Evolutionary conservation across 495 filamentous ascomycete species (phyloP), one percentile per base, ranked within the genome.

Genomic region (Podospora didyma): DNA sequence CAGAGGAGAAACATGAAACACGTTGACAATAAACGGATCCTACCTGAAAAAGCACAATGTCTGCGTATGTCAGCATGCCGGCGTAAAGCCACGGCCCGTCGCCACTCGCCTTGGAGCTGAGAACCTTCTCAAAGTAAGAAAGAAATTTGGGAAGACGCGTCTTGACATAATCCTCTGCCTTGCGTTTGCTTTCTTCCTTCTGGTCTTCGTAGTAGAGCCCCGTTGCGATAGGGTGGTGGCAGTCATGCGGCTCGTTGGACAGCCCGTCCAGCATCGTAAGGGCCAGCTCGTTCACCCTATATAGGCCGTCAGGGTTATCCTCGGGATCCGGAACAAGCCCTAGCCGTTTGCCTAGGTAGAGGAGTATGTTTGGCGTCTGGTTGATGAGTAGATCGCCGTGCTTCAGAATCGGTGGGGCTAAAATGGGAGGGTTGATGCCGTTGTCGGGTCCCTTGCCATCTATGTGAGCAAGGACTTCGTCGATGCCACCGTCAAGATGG

Each of bases 1-100:
- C n/a, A n/a, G n/a, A n/a, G n/a, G n/a, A n/a, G n/a, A n/a, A n/a
- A n/a, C n/a, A n/a, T n/a, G n/a, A n/a, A n/a, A n/a, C n/a, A n/a
- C n/a, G n/a, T n/a, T n/a, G n/a, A n/a, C n/a, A n/a, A n/a, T n/a
- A n/a, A n/a, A n/a, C n/a, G n/a, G n/a, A n/a, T n/a, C n/a, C n/a
- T 49, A 84, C 81, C 63, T 88, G 86, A 65, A 81, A 89, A 0
- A 89, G 63, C n/a, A 86, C 83, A 50, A 85, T 69, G 71, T 89
- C 86, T 26, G 86, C 86, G 71, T 82, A 85, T 3, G 82, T 86
- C 56, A 89, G 58, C 57, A 70, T 64, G 1, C 72, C 75, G 0
- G 79, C 82, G 37, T 86, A 82, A 1, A 89, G 64, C 73, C 80
- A 87, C 17, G 78, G 79, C 1, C 80, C 82, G 28, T 78, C 60